A percentile compares a stretch with the other conserved stretches of the same genome.
phyloP scores from a whole-genome alignment of 2,329 filamentous ascomycete species.

The Hypoxylon sp. region DNA sequence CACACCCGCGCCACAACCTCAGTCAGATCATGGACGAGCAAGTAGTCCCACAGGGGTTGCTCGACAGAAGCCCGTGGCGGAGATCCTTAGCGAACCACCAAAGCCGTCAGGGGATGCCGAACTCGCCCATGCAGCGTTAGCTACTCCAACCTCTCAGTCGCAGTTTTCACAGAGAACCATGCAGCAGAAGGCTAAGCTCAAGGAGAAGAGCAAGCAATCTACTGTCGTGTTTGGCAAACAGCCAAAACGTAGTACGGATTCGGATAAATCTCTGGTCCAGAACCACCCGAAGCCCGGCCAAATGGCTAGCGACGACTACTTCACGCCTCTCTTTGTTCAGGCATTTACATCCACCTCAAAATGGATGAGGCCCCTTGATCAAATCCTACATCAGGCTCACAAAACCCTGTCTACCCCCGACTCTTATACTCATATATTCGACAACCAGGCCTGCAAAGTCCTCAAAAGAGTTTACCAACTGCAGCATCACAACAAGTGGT shows the following conservation, averaged over 20 bases:
- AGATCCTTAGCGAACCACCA: conserved; percentile 48
- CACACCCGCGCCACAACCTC: conserved; percentile 16
- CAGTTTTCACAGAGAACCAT: conserved; percentile 52
- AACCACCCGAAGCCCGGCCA: conserved; percentile 57
- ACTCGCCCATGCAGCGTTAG: conserved; percentile 39
- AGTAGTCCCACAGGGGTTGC: conserved; percentile 48
- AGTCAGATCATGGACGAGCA: conserved; percentile 39
- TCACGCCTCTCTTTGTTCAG: conserved; percentile 71
- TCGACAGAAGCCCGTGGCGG: conserved; percentile 51
- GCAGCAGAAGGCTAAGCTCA: conserved; percentile 65
- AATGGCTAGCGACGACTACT: conserved; percentile 71
- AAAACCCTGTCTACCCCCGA: conserved; percentile 92
- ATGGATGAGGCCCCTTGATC: conserved; percentile 74
- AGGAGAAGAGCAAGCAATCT: conserved; percentile 74
- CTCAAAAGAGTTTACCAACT: conserved; percentile 88
- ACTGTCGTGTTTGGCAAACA: conserved; percentile 84
- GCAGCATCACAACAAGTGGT: conserved; percentile 93
- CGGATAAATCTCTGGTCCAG: conserved; percentile 55
- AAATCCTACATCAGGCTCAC: conserved; percentile 83
- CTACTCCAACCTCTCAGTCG: conserved; percentile 51
- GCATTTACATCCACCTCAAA: conserved; percentile 66
- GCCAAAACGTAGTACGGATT: conserved; percentile 62
- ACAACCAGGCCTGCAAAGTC: conserved; percentile 89
- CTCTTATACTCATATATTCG: conserved; percentile 83
- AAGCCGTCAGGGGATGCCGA: conserved; percentile 42